phyloP scores from a whole-genome alignment of 768 basidiomycete species.

The Serendipita indica region DNA sequence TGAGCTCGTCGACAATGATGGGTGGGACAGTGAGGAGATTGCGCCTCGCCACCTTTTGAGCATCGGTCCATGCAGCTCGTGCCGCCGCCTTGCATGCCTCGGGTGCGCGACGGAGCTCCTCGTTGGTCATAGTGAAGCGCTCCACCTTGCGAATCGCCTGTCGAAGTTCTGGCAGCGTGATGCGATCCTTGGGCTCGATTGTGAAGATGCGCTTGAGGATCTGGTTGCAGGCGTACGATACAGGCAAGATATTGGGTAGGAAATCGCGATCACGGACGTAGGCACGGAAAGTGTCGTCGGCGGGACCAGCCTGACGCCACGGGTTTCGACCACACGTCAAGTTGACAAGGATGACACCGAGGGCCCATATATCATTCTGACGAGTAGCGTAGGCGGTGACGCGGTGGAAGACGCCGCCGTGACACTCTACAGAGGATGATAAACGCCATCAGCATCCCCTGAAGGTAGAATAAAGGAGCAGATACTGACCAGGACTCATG shows the following conservation, averaged over 20 bases:
- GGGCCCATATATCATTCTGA: slow-evolving; percentile 90
- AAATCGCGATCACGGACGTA: slow-evolving; percentile 57
- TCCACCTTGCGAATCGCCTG: slow-evolving; percentile 38
- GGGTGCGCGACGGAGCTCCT: slow-evolving; percentile 25
- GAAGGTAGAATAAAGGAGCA: neutral
- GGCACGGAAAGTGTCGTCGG: slow-evolving; percentile 60
- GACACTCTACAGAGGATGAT: slow-evolving; percentile 25
- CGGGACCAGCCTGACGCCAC: slow-evolving; percentile 75
- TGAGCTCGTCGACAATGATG: slow-evolving; percentile 1
- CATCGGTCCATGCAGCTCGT: slow-evolving; percentile 2
- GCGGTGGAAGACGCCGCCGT: slow-evolving; percentile 47
- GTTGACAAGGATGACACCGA: slow-evolving; percentile 93
- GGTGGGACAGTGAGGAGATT: neutral
- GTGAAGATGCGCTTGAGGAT: slow-evolving; percentile 61
- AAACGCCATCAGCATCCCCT: neutral
- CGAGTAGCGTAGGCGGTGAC: slow-evolving; percentile 66
- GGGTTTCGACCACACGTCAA: slow-evolving; percentile 90
- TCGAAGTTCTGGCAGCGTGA: slow-evolving; percentile 48
- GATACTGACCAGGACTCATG: slow-evolving; percentile 63
- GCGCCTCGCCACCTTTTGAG: slow-evolving; percentile 3
- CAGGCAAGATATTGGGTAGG: slow-evolving; percentile 53
- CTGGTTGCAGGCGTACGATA: slow-evolving; percentile 47
- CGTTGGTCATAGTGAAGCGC: slow-evolving; percentile 45
- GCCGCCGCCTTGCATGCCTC: slow-evolving; percentile 7
- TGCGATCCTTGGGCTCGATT: slow-evolving; percentile 46